Percentiles rank a stretch among this genome's conserved stretches.
These are phyloP conservation scores for Gentiana straminea DNA, from an alignment of 257 asterid genomes.

Conservation along the genomic window DNA sequence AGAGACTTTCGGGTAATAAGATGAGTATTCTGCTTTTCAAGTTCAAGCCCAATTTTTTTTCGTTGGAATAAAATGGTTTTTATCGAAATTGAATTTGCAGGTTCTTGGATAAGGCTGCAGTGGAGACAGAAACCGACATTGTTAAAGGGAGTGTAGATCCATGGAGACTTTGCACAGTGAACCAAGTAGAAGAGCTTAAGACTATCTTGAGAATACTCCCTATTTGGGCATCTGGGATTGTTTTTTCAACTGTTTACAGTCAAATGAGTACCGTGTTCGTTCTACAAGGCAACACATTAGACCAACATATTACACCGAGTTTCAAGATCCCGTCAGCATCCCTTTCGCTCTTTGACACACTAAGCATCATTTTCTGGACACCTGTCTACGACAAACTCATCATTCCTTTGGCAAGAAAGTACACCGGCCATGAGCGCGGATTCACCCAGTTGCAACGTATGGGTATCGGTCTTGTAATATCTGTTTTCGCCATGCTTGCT, in stretches of 20 bases:
- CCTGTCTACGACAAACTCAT: slow-evolving; percentile 45
- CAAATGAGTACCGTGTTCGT: slow-evolving; percentile 94
- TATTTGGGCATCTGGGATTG: slow-evolving; percentile 71
- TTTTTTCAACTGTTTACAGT: slow-evolving; percentile 60
- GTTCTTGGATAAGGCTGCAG: slow-evolving; percentile 85
- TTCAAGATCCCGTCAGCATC: slow-evolving; percentile 85
- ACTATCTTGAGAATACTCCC: slow-evolving; percentile 59
- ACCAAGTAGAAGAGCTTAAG: slow-evolving; percentile 86
- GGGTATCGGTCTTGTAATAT: slow-evolving; percentile 65
- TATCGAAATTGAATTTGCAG: slow-evolving; percentile 16
- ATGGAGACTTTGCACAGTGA: slow-evolving; percentile 73
- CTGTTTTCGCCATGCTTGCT: slow-evolving; percentile 48
- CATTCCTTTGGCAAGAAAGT: slow-evolving; percentile 34
- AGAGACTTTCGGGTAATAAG: slow-evolving; percentile 42
- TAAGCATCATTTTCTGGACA: slow-evolving; percentile 73
- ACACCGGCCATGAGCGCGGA: slow-evolving; percentile 60
- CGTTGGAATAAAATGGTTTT: too few relatives aligned
- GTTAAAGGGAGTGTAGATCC: slow-evolving; percentile 21
- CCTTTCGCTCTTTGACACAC: slow-evolving; percentile 58
- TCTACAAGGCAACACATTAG: slow-evolving; percentile 70
- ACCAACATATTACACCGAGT: slow-evolving; percentile 52
- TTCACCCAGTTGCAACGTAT: slow-evolving; percentile 77
- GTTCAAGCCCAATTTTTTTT: not conserved
- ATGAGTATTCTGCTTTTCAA: not conserved
- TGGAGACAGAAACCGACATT: slow-evolving; percentile 30